Evolutionary conservation across 2,329 filamentous ascomycete species (phyloP).

Genomic region (Phoma sp.): DNA sequence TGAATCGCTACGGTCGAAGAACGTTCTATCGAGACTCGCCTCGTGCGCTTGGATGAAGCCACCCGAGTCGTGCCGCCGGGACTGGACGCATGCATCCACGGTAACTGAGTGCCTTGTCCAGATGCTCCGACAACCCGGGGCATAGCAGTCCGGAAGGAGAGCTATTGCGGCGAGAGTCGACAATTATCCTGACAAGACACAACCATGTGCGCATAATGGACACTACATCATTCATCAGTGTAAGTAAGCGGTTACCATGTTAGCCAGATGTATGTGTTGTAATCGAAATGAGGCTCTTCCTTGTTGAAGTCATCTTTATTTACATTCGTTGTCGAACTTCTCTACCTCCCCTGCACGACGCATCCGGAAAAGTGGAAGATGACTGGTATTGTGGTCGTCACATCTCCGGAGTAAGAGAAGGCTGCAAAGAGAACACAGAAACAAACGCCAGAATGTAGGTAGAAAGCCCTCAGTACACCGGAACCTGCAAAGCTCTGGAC

Average conservation of each 20-base stretch:
- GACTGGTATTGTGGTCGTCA: no score
- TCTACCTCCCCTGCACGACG: neutral
- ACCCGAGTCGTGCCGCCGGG: slow-evolving; percentile 9
- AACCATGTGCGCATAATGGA: neutral
- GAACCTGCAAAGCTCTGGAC: neutral
- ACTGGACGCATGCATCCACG: slow-evolving; percentile 9
- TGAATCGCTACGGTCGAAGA: slow-evolving; percentile 15
- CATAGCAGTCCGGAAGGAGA: neutral
- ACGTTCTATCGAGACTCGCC: slow-evolving; percentile 14
- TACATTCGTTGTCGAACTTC: neutral
- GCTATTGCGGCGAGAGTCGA: neutral
- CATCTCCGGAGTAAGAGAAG: neutral
- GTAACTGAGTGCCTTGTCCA: slow-evolving; percentile 4
- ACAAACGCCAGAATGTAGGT: neutral
- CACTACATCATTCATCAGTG: neutral
- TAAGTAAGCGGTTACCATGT: neutral
- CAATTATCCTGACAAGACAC: neutral
- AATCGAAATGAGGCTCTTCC: neutral
- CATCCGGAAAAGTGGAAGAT: neutral
- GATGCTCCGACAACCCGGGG: neutral
- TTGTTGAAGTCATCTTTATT: neutral
- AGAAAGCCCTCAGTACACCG: neutral
- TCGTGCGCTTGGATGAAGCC: slow-evolving; percentile 10
- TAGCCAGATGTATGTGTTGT: neutral
- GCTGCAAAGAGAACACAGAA: neutral